These are phyloP conservation scores for Rhododendron williamsianum DNA, from an alignment of 148 eudicot species.

Conservation along the genomic window DNA sequence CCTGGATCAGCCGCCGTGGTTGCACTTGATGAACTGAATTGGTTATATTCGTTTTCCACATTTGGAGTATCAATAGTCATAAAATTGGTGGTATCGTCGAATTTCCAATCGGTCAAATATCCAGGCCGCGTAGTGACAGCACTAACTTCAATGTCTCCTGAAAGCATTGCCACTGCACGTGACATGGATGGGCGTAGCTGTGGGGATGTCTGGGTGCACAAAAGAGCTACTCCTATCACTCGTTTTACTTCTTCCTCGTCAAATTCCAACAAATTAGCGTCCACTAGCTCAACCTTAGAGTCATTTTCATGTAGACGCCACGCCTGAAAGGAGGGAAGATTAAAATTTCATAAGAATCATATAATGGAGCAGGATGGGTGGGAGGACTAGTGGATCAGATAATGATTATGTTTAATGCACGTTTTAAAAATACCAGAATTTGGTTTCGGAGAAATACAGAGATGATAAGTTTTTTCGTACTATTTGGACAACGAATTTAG, in stretches of 20 bases:
- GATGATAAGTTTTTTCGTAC: not conserved
- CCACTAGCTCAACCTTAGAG: constrained; percentile 53
- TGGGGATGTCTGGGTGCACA: constrained; percentile 91
- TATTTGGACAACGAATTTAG: not conserved
- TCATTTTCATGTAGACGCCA: constrained; percentile 68
- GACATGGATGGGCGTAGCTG: constrained; percentile 77
- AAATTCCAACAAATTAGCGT: constrained; percentile 36
- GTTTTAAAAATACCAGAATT: not conserved
- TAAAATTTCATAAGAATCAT: not conserved
- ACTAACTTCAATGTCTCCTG: constrained; percentile 63
- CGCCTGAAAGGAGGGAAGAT: constrained; percentile 31
- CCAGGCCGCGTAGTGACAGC: constrained; percentile 57
- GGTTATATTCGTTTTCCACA: constrained; percentile 9
- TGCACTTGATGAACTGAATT: constrained; percentile 19
- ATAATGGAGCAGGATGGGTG: not conserved
- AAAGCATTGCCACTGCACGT: constrained; percentile 76
- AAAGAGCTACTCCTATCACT: constrained; percentile 53
- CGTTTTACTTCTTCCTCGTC: constrained; percentile 55
- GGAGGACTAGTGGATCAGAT: not conserved
- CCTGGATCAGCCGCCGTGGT: constrained; percentile 11
- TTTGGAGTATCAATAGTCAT: constrained; percentile 18
- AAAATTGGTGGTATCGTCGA: constrained; percentile 43
- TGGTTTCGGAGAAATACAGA: not conserved
- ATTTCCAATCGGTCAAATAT: constrained; percentile 68
- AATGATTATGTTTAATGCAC: not conserved